These are phyloP conservation scores for Malassezia yamatoensis DNA, from an alignment of 1,284 basidiomycete species.

Conservation along the genomic window DNA sequence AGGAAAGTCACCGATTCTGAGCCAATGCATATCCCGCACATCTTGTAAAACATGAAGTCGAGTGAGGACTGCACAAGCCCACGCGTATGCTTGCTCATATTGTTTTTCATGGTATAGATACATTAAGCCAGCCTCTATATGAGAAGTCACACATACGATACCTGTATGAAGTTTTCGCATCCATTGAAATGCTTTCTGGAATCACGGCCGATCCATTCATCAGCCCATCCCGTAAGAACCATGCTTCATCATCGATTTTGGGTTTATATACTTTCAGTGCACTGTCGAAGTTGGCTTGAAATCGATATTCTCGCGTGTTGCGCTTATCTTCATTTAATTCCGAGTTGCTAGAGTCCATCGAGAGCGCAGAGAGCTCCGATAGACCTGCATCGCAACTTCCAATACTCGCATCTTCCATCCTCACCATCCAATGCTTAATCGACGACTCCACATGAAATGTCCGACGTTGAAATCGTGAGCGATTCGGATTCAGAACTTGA, in stretches of 20 bases:
- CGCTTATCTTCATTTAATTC: not conserved
- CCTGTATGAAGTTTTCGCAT: slow-evolving; percentile 5
- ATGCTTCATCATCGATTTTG: slow-evolving; percentile 12
- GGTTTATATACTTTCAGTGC: slow-evolving; percentile 11
- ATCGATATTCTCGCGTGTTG: not conserved
- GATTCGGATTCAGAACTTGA: slow-evolving; percentile 4
- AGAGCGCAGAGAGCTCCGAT: too few relatives aligned
- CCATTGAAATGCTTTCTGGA: not conserved
- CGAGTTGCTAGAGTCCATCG: too few relatives aligned
- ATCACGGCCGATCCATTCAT: not conserved
- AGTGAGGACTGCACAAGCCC: slow-evolving; percentile 3
- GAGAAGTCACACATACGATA: not conserved
- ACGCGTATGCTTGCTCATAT: slow-evolving; percentile 3
- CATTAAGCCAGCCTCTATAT: not conserved
- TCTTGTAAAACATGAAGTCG: slow-evolving; percentile 5
- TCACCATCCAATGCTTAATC: too few relatives aligned
- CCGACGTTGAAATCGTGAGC: not conserved
- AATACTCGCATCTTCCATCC: not conserved
- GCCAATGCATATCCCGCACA: not conserved
- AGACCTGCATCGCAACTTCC: too few relatives aligned
- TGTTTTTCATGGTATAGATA: slow-evolving; percentile 1
- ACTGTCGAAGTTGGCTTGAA: slow-evolving; percentile 1
- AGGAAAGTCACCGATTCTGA: not conserved
- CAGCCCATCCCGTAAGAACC: slow-evolving; percentile 6
- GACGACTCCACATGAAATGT: not conserved